phyloP scores from a whole-genome alignment of 2,329 filamentous ascomycete species.

The Didymella lethalis region DNA sequence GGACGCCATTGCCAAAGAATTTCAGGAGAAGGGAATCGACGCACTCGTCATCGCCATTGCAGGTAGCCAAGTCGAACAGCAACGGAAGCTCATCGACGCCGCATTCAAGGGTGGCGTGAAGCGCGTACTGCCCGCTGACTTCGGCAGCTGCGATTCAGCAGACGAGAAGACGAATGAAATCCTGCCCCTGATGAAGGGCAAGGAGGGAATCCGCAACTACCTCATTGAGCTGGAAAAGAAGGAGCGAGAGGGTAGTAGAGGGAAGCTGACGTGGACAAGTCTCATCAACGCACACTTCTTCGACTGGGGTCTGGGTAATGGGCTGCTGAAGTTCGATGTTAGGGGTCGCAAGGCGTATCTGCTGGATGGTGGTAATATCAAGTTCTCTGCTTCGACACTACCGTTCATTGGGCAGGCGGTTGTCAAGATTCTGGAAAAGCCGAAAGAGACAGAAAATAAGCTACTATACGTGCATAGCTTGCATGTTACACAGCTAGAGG shows the following conservation, averaged over 20 bases:
- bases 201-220: conserved; percentile 52
- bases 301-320: conserved; percentile 62
- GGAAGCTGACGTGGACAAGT: conserved; percentile 65
- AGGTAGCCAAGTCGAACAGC: conserved; percentile 55
- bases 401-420: conserved; percentile 63
- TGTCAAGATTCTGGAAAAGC: conserved; percentile 57
- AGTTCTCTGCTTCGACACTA: conserved; percentile 62
- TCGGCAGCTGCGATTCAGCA: conserved; percentile 56
- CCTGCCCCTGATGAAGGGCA: conserved; percentile 63
- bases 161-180: conserved; percentile 51
- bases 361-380: conserved; percentile 65
- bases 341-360: conserved; percentile 61
- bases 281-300: conserved; percentile 68
- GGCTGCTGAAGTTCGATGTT: conserved; percentile 63
- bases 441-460: conserved; percentile 62
- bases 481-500: conserved; percentile 65
- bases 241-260: conserved; percentile 44
- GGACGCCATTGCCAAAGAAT: conserved; percentile 44
- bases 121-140: conserved; percentile 70
- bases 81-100: conserved; percentile 65
- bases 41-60: conserved; percentile 62
- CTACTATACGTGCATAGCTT: conserved; percentile 67
- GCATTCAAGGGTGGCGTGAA: conserved; percentile 65
- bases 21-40: conserved; percentile 55
- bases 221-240: conserved; percentile 59